phyloP scores from a whole-genome alignment of 768 basidiomycete species.

The Filobasidium floriforme region DNA sequence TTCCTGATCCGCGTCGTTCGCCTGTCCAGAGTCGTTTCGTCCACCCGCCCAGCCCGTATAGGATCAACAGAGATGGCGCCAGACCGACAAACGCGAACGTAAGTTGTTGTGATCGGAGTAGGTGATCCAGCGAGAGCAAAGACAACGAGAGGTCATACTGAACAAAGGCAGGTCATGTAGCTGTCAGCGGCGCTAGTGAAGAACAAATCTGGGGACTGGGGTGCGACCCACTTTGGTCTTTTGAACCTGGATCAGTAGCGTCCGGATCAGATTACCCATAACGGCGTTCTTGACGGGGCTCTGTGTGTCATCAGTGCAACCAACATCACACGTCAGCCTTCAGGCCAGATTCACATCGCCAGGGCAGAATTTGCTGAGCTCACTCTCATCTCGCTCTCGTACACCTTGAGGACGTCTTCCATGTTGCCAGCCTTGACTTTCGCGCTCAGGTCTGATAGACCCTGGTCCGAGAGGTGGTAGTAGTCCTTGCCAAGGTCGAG shows the following conservation, averaged over 20 bases:
- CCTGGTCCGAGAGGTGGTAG: slow-evolving; percentile 56
- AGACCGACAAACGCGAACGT: slow-evolving; percentile 97
- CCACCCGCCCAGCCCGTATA: slow-evolving; percentile 61
- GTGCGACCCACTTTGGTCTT: slow-evolving; percentile 91
- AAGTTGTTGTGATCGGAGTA: slow-evolving; percentile 86
- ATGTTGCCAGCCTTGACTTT: slow-evolving; percentile 73
- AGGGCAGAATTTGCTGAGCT: slow-evolving; percentile 22
- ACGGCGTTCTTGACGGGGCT: slow-evolving; percentile 73
- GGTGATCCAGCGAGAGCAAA: slow-evolving; percentile 79
- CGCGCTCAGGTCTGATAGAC: slow-evolving; percentile 59
- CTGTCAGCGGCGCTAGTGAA: background rate
- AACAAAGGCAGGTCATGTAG: slow-evolving; percentile 3
- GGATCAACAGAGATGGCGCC: slow-evolving; percentile 73
- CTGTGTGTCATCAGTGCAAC: slow-evolving; percentile 30
- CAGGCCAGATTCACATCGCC: too few relatives aligned
- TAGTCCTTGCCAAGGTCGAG: slow-evolving; percentile 75
- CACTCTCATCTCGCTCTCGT: slow-evolving; percentile 81
- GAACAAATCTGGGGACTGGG: too few relatives aligned
- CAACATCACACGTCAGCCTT: background rate
- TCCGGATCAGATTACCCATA: slow-evolving; percentile 69
- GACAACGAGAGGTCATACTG: slow-evolving; percentile 93
- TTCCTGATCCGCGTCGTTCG: slow-evolving; percentile 49
- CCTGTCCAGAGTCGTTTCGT: slow-evolving; percentile 55
- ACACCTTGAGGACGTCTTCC: slow-evolving; percentile 74
- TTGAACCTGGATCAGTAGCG: slow-evolving; percentile 84